These are phyloP conservation scores for Pichia sp. DNA, from an alignment of 1,139 yeast species.

Conservation along the genomic window DNA sequence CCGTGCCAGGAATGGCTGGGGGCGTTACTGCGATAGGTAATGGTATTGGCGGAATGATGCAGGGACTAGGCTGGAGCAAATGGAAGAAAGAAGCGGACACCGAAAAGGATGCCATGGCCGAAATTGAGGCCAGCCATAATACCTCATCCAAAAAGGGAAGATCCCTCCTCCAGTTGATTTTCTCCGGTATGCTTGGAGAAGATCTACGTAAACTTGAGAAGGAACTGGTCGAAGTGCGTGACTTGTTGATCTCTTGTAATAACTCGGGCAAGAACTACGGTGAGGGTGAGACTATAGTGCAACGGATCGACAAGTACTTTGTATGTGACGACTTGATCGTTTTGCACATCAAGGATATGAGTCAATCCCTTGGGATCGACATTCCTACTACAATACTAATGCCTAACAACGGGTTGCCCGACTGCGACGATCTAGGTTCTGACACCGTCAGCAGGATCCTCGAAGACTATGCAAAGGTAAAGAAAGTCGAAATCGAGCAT, in stretches of 20 bases:
- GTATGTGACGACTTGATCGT: conserved; percentile 32
- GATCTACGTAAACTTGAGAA: conserved; percentile 63
- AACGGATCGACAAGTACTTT: conserved; percentile 31
- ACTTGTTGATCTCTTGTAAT: conserved; percentile 24
- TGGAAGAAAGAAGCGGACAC: conserved; percentile 6
- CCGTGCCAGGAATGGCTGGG: conserved; percentile 34
- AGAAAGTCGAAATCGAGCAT: conserved; percentile 1
- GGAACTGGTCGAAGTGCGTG: conserved; percentile 31
- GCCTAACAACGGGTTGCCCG: conserved; percentile 19
- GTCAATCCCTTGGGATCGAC: conserved; percentile 25
- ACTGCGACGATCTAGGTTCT: conserved; percentile 11
- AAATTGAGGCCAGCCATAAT: background rate
- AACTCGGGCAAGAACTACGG: background rate
- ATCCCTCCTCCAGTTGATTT: conserved; percentile 66
- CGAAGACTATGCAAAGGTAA: conserved; percentile 9
- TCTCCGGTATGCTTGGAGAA: conserved; percentile 71
- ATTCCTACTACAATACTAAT: conserved; percentile 16
- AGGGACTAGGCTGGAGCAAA: conserved; percentile 16
- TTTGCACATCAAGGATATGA: conserved; percentile 35
- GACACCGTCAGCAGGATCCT: conserved; percentile 8
- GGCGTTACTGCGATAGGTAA: conserved; percentile 13
- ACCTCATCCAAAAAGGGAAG: conserved; percentile 13
- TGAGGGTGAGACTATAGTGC: conserved; percentile 15
- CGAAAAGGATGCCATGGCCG: conserved; percentile 34
- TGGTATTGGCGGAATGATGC: conserved; percentile 18